These are phyloP conservation scores for Drechslera avenae DNA, from an alignment of 2,329 filamentous ascomycete species.

Conservation along the genomic window DNA sequence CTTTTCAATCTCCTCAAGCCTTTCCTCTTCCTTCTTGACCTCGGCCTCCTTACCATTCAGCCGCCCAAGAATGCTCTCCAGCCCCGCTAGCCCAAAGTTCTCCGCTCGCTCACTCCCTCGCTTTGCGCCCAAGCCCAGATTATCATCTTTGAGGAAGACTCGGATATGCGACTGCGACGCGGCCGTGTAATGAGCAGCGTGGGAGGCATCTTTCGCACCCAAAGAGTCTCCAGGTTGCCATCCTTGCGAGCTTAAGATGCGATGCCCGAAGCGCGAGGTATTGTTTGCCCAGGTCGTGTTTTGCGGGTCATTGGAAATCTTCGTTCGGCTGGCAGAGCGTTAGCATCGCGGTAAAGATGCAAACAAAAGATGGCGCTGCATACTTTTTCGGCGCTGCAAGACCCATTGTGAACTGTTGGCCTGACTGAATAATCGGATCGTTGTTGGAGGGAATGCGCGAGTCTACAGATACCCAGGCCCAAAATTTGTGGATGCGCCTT, in stretches of 20 bases:
- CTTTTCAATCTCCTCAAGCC: constrained; percentile 71
- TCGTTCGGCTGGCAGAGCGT: constrained; percentile 58
- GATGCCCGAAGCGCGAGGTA: constrained; percentile 83
- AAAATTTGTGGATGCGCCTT: constrained; percentile 40
- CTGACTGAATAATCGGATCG: constrained; percentile 4
- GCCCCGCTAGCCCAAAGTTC: constrained; percentile 82
- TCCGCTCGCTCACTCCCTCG: constrained; percentile 69
- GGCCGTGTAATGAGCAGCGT: constrained; percentile 75
- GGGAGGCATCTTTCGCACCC: constrained; percentile 75
- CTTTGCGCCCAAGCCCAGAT: constrained; percentile 84
- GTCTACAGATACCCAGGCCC: constrained; percentile 19
- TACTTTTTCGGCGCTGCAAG: constrained; percentile 72
- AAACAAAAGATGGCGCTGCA: constrained; percentile 18
- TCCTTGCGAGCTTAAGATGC: constrained; percentile 84
- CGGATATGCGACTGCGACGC: constrained; percentile 86
- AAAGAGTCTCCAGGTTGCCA: constrained; percentile 87
- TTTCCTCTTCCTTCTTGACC: constrained; percentile 71
- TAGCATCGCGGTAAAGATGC: constrained; percentile 10
- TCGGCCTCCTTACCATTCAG: constrained; percentile 86
- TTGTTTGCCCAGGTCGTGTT: constrained; percentile 92
- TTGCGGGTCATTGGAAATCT: constrained; percentile 89
- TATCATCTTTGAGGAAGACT: constrained; percentile 86
- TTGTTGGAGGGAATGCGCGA: constrained; percentile 12
- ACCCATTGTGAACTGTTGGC: constrained; percentile 61
- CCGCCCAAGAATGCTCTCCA: constrained; percentile 83